These are phyloP conservation scores for Brassica hybrid DNA, from an alignment of 441 rosid genomes.

Conservation along the genomic window DNA sequence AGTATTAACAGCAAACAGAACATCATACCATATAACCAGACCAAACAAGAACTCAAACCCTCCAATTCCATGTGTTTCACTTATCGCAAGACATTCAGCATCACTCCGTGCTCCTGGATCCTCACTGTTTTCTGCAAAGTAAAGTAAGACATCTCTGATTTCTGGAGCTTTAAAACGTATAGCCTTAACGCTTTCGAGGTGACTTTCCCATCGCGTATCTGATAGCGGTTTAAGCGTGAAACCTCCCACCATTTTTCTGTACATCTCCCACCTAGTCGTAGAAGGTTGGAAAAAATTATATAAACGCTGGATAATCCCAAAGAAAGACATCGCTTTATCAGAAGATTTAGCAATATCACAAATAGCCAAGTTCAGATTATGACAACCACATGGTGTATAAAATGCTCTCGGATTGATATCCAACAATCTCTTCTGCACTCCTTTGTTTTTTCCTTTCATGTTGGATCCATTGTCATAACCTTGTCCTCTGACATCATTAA, in stretches of 20 bases:
- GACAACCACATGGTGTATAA: neutral
- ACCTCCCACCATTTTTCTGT: neutral
- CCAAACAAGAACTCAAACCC: neutral
- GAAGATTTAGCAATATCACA: neutral
- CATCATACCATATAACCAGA: neutral
- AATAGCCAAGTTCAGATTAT: neutral
- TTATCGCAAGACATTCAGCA: too few relatives aligned
- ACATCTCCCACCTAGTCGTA: neutral
- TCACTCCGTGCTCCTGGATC: too few relatives aligned
- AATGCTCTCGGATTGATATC: neutral
- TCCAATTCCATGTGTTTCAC: too few relatives aligned
- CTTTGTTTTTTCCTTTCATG: neutral
- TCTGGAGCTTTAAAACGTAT: neutral
- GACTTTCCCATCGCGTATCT: neutral
- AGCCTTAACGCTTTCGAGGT: neutral
- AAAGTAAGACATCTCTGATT: too few relatives aligned
- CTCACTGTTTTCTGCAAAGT: too few relatives aligned
- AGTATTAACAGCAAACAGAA: too few relatives aligned
- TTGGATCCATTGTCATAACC: neutral
- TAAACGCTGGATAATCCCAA: neutral
- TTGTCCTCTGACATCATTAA: neutral
- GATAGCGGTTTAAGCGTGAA: neutral
- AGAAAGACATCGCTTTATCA: neutral
- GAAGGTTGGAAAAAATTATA: neutral
- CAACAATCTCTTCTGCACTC: neutral